Evolutionary conservation across 345 rosid genomes (phyloP).

Genomic region (Psidium friedrichsthalianum): DNA sequence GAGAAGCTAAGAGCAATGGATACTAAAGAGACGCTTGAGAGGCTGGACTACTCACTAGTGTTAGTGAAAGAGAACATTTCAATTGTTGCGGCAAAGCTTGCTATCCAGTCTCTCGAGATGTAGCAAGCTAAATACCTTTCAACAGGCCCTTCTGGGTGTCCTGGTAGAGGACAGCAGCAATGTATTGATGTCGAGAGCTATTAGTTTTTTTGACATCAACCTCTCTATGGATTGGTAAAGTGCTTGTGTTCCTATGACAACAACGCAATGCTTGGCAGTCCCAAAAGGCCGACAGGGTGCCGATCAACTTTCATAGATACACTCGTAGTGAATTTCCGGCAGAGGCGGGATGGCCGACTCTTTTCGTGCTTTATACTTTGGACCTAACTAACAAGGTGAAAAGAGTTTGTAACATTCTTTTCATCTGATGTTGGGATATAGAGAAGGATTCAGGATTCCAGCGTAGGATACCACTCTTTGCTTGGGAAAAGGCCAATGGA

Average conservation of each 20-base stretch:
- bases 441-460: neutral
- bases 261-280: neutral
- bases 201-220: neutral
- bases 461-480: neutral
- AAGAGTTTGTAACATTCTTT: neutral
- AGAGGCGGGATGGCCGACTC: neutral
- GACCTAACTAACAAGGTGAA: neutral
- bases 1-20: conserved; percentile 62
- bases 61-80: conserved; percentile 46
- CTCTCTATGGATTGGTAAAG: neutral
- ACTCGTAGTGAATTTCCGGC: neutral
- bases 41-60: conserved; percentile 45
- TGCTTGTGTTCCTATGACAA: neutral
- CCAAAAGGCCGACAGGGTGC: neutral
- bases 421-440: neutral
- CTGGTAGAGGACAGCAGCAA: neutral
- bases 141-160: neutral
- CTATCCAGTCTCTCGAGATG: conserved; percentile 57
- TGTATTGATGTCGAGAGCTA: neutral
- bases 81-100: conserved; percentile 68
- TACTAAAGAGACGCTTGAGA: conserved; percentile 37
- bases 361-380: neutral
- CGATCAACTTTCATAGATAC: neutral
- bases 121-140: neutral
- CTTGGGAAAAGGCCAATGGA: neutral